Base-by-base conservation (phyloP, 805 yeast genomes). In the Kurtzmaniella cleridarum region DNA sequence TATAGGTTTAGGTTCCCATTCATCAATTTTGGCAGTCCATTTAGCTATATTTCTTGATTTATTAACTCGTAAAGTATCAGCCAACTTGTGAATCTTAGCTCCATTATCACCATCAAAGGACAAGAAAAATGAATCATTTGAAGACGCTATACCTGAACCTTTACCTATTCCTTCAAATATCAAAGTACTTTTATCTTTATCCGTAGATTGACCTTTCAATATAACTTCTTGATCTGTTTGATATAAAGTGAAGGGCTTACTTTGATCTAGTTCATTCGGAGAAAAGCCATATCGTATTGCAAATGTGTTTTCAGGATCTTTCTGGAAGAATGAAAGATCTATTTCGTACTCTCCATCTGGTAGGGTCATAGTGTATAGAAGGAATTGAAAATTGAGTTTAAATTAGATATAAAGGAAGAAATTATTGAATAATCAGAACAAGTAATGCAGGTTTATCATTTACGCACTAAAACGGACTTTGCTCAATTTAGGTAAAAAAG, bases 281-380 rank as follows among this genome's bases (percentile, higher is more conserved):
- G 64, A 55, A 40, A 62, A 59, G 15, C 72, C 72, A 42, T 68
- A 68, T 23, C 73, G 53, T 20, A 68, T 49, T 16, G 64, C 68
- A 11, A 59, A 35, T 30, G 37, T 41, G 12, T 27, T 34, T 9
- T 34, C 36, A 4, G 38, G 32, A 12, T 32, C 27, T 11, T 40
- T 46, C 24, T 41, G 39, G 13, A 60, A 47, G n/a, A 44, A 53
- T 36, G 60, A 50, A 33, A 66, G 46, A 41, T 67, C 73, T 29
- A 68, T 57, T 20, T 64, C 71, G 48, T 68, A 68, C 44, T 68
- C 74, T 13, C 74, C 74, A 49, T 68, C 71, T 13, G 65, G 55
- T 29, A 62, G 43, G n/a, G 51, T 47, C 66, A 61, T 61, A 3
- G 18, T 36, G 23, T n/a, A 32, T 29, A 14, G 28, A 14, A 17